These are phyloP conservation scores for Corylus heterophylla DNA, from an alignment of 306 rosid genomes.

Conservation along the genomic window DNA sequence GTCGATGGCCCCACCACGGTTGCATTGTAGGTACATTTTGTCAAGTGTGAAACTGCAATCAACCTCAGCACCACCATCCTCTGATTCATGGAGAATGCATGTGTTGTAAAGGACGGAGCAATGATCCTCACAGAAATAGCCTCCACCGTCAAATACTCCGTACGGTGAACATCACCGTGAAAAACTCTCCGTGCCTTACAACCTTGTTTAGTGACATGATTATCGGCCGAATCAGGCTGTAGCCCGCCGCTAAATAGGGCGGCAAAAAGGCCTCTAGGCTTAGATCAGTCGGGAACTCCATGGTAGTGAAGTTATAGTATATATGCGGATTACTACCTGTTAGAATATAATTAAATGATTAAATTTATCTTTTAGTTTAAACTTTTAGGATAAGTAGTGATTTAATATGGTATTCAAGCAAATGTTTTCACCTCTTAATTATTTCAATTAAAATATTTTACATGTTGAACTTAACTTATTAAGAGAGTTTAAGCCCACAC, in stretches of 20 bases:
- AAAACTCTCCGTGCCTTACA: constrained; percentile 33
- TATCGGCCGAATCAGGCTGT: constrained; percentile 37
- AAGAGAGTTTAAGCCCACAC: too few species aligned
- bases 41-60: constrained; percentile 20
- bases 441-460: too few species aligned
- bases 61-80: constrained; percentile 64
- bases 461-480: too few species aligned
- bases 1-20: constrained; percentile 57
- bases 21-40: constrained; percentile 26
- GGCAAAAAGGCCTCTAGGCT: constrained; percentile 78
- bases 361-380: too few species aligned
- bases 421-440: too few species aligned
- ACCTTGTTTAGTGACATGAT: constrained; percentile 22
- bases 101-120: constrained; percentile 74
- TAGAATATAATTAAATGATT: too few species aligned
- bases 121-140: constrained; percentile 53
- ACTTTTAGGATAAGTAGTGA: too few species aligned
- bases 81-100: constrained; percentile 70
- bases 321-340: constrained; percentile 71
- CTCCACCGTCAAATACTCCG: background rate
- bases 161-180: constrained; percentile 43
- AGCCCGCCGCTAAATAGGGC: constrained; percentile 46
- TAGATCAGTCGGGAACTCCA: constrained; percentile 64
- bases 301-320: constrained; percentile 58
- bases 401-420: too few species aligned